Base-by-base conservation (phyloP, 225 moss, liverwort and hornwort genomes). In the Physcomitrium patens region DNA sequence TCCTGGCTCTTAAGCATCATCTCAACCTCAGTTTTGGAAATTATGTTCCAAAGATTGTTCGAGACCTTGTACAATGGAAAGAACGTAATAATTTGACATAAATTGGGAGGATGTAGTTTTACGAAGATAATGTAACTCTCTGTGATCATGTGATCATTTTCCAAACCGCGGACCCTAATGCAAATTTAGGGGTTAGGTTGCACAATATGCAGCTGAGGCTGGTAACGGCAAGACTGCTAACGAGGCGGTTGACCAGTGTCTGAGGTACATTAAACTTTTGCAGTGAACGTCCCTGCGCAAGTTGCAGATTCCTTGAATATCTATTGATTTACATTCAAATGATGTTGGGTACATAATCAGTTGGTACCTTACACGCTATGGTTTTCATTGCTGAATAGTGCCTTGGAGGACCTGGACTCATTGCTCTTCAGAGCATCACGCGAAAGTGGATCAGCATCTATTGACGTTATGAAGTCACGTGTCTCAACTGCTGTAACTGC, bases 391-490 rank as follows among this genome's bases (percentile, higher is more conserved):
- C 47, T 65, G 59, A 57, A 15, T 83, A 95, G 93, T 82, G 97
- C 97, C 59, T 77, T 99, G 86, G 97, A 99, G 80, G 97, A 99
- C 79, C 77, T 95, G 64, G 97, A 93, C 78, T 89, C 95, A 5
- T 87, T 94, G 55, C 86, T 99, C 5, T 67, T 95, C 9, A 88
- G 91, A 78, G 97, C 97, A 44, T 83, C 91, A 26, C 90, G 97
- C 73, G 90, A 90, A 8, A 77, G 76, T 70, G 81, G 78, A 48
- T 56, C 80, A 16, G 86, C 74, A 43, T 84, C 95, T 23, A 60
- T 99, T 45, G 93, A 91, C 59, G 74, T 85, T 51, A 99, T 95
- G 95, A 90, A 80, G 80, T 77, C 84, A 51, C 89, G 93, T 31
- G 86, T 93, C 52, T 86, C 89, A 12, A 80, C 76, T 63, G 93